Evolutionary conservation across 768 basidiomycete species (phyloP).

Genomic region (Kwoniella mangroviensis): DNA sequence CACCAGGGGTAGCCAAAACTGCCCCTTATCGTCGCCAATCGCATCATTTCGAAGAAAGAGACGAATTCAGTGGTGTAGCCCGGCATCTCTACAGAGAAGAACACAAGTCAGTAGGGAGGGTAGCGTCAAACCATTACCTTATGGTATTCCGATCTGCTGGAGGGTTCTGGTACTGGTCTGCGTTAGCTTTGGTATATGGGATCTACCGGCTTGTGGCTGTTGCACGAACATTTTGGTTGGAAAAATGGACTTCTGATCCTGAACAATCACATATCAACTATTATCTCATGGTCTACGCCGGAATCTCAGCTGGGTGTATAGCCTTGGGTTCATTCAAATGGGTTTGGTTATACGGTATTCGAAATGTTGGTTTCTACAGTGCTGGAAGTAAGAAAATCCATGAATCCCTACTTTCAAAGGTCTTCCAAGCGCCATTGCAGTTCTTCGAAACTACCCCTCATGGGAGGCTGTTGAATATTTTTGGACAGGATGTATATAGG

Average conservation of each 20-base stretch:
- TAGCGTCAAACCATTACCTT: constrained; percentile 36
- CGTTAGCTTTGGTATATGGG: constrained; percentile 37
- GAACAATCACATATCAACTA: constrained; percentile 32
- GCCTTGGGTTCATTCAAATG: constrained; percentile 36
- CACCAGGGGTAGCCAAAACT: background rate
- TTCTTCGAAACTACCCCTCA: constrained; percentile 51
- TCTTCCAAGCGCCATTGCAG: constrained; percentile 41
- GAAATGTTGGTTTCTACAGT: constrained; percentile 44
- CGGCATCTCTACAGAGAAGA: constrained; percentile 43
- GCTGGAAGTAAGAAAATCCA: constrained; percentile 39
- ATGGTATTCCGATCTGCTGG: constrained; percentile 47
- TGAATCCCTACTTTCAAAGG: constrained; percentile 28
- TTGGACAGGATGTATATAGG: constrained; percentile 45
- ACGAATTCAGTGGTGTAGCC: constrained; percentile 2
- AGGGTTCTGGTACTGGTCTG: constrained; percentile 45
- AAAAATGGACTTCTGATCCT: constrained; percentile 48
- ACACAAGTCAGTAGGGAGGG: constrained; percentile 35
- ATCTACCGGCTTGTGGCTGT: constrained; percentile 33
- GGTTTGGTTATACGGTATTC: constrained; percentile 54
- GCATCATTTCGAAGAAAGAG: background rate
- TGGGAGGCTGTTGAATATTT: constrained; percentile 52
- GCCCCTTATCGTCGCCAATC: background rate
- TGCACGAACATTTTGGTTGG: constrained; percentile 29
- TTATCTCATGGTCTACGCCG: constrained; percentile 41
- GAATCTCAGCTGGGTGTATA: constrained; percentile 18